These are phyloP conservation scores for Fusarium sp. DNA, from an alignment of 2,329 filamentous ascomycete genomes.

Conservation along the genomic window DNA sequence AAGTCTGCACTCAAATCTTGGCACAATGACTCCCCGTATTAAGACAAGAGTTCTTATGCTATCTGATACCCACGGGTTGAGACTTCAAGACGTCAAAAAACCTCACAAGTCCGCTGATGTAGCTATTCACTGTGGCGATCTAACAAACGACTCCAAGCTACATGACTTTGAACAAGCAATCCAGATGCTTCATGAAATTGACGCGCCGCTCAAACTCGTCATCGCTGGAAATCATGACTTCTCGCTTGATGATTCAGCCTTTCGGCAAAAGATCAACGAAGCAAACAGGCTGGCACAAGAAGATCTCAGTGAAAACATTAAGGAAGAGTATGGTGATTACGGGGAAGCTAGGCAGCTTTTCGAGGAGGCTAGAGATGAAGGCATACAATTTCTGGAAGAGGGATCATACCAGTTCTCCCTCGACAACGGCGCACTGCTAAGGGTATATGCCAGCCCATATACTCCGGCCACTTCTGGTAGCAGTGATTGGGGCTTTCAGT, in stretches of 20 bases:
- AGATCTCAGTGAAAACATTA: conserved; percentile 18
- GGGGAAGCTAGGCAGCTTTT: conserved; percentile 55
- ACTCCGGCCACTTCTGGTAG: conserved; percentile 56
- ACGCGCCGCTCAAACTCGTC: conserved; percentile 63
- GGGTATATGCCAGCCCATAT: conserved; percentile 63
- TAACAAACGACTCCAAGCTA: conserved; percentile 62
- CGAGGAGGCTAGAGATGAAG: conserved; percentile 36
- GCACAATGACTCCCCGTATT: conserved; percentile 3
- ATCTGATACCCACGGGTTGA: conserved; percentile 37
- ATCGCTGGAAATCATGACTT: conserved; percentile 70
- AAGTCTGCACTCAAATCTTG: neutral
- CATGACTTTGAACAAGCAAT: conserved; percentile 58
- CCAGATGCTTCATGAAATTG: conserved; percentile 55
- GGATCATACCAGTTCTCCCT: conserved; percentile 59
- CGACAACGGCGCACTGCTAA: conserved; percentile 58
- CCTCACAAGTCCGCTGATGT: conserved; percentile 54
- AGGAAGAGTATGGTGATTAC: conserved; percentile 55
- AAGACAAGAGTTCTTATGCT: conserved; percentile 37
- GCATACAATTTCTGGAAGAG: conserved; percentile 60
- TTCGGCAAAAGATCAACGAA: conserved; percentile 49
- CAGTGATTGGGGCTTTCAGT: conserved; percentile 62
- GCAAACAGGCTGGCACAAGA: conserved; percentile 22
- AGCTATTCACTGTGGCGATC: conserved; percentile 66
- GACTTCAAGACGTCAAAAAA: neutral
- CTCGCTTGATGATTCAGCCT: conserved; percentile 55